A percentile compares a stretch with the other conserved stretches of the same genome.
Evolutionary conservation across 345 rosid species (phyloP).

Genomic region (Sonneratia alba): DNA sequence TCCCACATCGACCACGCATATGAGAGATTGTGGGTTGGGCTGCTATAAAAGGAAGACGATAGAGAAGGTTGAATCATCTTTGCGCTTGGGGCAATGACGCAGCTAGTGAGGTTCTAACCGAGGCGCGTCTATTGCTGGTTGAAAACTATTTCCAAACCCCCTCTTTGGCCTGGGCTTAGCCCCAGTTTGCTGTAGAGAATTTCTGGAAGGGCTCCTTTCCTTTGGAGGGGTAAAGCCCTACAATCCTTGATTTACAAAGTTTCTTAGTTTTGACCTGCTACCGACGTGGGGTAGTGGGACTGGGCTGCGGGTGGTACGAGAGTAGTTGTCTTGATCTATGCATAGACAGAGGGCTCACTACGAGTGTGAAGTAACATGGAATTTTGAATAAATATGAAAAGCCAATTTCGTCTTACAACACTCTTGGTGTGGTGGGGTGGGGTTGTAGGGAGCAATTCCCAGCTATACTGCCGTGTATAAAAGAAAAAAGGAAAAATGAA

Average conservation of each 20-base stretch:
- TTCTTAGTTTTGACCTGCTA: too few species aligned
- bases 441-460: not conserved
- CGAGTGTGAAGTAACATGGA: too few species aligned
- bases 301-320: too few species aligned
- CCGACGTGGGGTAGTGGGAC: too few species aligned
- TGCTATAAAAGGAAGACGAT: not conserved
- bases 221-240: constrained; percentile 8
- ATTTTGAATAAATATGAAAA: too few species aligned
- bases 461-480: not conserved
- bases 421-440: too few species aligned
- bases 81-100: constrained; percentile 41
- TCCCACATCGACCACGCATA: constrained; percentile 1
- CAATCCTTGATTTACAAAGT: too few species aligned
- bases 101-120: constrained; percentile 40
- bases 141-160: constrained; percentile 46
- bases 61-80: rapidly evolving
- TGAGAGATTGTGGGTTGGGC: not conserved
- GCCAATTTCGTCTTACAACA: too few species aligned
- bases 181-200: constrained; percentile 27
- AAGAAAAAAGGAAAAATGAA: not conserved
- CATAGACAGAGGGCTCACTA: too few species aligned
- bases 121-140: constrained; percentile 46
- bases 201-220: constrained; percentile 36
- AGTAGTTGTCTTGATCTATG: too few species aligned
- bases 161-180: constrained; percentile 23